phyloP scores from a whole-genome alignment of 139 green algal genomes.

The Ostreobium quekettii region DNA sequence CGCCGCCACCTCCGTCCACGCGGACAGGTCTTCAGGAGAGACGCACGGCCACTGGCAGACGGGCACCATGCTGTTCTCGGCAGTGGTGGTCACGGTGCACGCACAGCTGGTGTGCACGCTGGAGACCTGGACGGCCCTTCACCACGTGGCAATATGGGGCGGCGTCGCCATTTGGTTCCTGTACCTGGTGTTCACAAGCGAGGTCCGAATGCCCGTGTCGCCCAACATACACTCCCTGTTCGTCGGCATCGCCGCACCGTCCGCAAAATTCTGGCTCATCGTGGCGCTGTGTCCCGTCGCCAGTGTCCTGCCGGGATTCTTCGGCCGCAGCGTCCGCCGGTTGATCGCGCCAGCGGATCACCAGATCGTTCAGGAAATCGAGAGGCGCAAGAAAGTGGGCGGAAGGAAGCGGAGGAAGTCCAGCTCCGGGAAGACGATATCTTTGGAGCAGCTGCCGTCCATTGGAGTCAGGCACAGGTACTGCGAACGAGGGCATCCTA shows the following conservation, averaged over 20 bases:
- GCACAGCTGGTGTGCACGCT: constrained; percentile 38
- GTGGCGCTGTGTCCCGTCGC: constrained; percentile 37
- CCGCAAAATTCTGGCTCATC: constrained; percentile 50
- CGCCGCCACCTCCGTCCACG: constrained; percentile 3
- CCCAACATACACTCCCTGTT: constrained; percentile 50
- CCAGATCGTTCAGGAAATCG: constrained; percentile 47
- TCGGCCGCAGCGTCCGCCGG: constrained; percentile 36
- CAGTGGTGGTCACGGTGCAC: constrained; percentile 57
- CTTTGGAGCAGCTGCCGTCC: neutral
- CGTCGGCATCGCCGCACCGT: constrained; percentile 30
- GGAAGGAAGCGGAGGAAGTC: neutral
- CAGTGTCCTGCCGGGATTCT: constrained; percentile 50
- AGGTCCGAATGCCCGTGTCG: constrained; percentile 39
- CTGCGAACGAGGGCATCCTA: too few relatives aligned
- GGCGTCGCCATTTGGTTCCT: constrained; percentile 53
- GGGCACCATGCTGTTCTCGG: constrained; percentile 52
- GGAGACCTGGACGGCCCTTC: constrained; percentile 48
- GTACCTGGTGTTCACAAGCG: constrained; percentile 53
- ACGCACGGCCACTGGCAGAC: constrained; percentile 32
- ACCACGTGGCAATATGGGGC: constrained; percentile 55
- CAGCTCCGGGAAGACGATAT: neutral
- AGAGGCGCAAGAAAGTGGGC: neutral
- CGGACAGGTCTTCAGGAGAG: constrained; percentile 7
- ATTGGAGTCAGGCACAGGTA: too few relatives aligned
- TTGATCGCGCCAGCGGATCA: constrained; percentile 34